Percentiles rank a stretch among this genome's conserved stretches.
These are phyloP conservation scores for Penicillium rolfsii DNA, from an alignment of 2,329 filamentous ascomycete species.

Conservation along the genomic window DNA sequence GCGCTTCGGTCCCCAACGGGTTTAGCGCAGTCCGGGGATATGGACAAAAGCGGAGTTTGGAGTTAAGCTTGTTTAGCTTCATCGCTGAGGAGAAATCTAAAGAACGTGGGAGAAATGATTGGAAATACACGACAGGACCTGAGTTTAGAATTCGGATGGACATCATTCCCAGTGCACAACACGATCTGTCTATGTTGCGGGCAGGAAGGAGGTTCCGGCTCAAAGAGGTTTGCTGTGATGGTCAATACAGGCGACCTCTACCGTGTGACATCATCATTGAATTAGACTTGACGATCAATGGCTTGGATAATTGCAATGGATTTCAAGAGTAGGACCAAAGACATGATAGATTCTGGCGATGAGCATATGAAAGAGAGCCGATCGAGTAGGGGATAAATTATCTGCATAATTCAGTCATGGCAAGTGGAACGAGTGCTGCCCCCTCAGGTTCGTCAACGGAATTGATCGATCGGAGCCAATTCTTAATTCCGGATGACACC, in stretches of 20 bases:
- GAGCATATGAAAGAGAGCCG: no score
- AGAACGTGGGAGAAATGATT: background rate
- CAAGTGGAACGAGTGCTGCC: no score
- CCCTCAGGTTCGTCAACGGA: background rate
- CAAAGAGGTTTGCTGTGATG: no score
- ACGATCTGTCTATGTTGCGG: background rate
- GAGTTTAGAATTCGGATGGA: no score
- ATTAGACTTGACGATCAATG: background rate
- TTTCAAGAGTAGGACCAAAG: no score
- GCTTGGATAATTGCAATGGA: no score
- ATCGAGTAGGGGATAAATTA: background rate
- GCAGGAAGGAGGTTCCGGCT: background rate
- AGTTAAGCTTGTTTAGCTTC: constrained; percentile 7
- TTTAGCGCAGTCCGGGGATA: background rate
- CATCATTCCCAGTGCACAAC: no score
- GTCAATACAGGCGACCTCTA: background rate
- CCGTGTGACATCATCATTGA: background rate
- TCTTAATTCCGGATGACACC: constrained; percentile 8
- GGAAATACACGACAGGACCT: background rate
- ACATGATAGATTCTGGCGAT: no score
- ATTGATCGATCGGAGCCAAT: background rate
- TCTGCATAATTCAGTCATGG: background rate
- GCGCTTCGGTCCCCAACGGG: background rate
- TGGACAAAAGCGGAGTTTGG: constrained; percentile 10
- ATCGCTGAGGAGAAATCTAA: no score